Base-by-base conservation (phyloP, 495 filamentous ascomycete genomes). In the Aspergillus homomorphus region DNA sequence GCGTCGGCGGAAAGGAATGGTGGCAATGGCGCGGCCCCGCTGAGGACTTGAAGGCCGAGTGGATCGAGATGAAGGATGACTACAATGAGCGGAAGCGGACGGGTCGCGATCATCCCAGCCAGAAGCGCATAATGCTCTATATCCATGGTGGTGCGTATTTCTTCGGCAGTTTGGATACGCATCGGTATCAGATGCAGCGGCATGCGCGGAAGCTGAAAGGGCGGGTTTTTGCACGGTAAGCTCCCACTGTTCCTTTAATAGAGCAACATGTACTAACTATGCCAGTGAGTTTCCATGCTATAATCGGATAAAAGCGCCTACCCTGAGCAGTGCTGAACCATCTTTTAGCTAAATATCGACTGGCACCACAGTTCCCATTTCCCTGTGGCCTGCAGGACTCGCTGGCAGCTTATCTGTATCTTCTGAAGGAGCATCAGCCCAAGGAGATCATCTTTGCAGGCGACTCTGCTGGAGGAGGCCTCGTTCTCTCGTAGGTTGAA, bases 341-440 rank as follows among this genome's bases (percentile, higher is more conserved):
- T 5, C 24, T 16, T 51, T 15, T 56, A 82, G 80, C 92, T 26
- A 74, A 87, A 60, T 98, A 97, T 72, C 84, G 93, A 24, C 80
- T 98, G 38, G 86, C 93, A 2, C 93, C 93, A 5, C 94, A 98
- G 71, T 98, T 90, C 58, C 93, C 93, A 1, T 98, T 98, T 62
- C 93, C 93, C 0, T 98, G 93, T 67, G 90, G 89, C 22, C 73
- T 98, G 8, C 84, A 91, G 57, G 93, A 98, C 63, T 96, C 90
- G 65, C 65, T 98, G 57, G 88, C 93, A 8, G 82, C 91, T 2
- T 98, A 98, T 68, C 73, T 96, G 0, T 88, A 87, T 64, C 82
- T 98, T 8, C 75, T 98, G 21, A 83, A 83, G 18, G 72, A 80
- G 6, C 87, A 96, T 59, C 78, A 87, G 26, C 83, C 92, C 0